A percentile compares a stretch with the other conserved stretches of the same genome.
These are phyloP conservation scores for Geranium brycei DNA, from an alignment of 345 rosid genomes.

Conservation along the genomic window DNA sequence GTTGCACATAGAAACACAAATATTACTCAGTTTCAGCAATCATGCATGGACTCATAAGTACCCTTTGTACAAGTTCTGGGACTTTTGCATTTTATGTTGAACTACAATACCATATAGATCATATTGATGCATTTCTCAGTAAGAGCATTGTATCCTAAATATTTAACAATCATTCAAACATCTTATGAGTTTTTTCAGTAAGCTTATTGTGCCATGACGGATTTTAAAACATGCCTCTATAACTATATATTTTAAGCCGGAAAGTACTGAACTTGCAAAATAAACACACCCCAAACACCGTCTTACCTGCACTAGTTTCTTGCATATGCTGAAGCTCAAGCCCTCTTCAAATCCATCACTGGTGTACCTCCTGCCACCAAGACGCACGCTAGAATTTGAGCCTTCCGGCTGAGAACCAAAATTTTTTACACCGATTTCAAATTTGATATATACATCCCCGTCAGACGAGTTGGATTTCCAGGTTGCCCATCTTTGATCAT, in stretches of 20 bases:
- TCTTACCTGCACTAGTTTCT: conserved; percentile 67
- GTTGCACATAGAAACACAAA: too few relatives aligned
- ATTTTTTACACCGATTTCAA: conserved; percentile 39
- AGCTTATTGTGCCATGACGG: too few relatives aligned
- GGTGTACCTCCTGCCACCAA: conserved; percentile 25
- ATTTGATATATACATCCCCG: conserved; percentile 49
- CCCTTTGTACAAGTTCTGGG: too few relatives aligned
- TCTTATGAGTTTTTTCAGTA: too few relatives aligned
- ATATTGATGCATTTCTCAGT: too few relatives aligned
- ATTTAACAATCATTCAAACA: too few relatives aligned
- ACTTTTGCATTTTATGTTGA: too few relatives aligned
- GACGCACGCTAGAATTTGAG: conserved; percentile 23
- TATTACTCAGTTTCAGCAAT: too few relatives aligned
- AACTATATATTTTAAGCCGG: neutral
- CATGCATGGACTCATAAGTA: too few relatives aligned
- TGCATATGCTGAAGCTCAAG: conserved; percentile 75
- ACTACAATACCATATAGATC: too few relatives aligned
- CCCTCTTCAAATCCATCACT: conserved; percentile 43
- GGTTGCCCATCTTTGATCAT: conserved; percentile 56
- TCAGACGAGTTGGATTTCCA: conserved; percentile 49
- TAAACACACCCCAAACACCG: neutral
- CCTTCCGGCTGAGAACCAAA: conserved; percentile 19
- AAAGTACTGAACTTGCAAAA: neutral
- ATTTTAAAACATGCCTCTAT: neutral
- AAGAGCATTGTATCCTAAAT: too few relatives aligned